Conservation (phyloP, 257 asterid genomes). For the Cinchona pubescens region DNA sequence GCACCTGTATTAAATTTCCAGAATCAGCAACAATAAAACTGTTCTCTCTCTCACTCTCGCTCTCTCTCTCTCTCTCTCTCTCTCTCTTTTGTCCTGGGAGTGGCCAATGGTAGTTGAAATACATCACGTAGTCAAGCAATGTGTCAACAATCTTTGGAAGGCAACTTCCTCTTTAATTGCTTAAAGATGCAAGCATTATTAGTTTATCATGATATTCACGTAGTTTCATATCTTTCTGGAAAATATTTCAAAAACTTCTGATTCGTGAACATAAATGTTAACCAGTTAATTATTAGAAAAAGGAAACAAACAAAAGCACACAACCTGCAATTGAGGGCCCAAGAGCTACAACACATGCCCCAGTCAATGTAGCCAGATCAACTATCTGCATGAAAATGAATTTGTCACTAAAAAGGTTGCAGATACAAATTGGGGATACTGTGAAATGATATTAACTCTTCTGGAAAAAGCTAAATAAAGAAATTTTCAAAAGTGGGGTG, state of each 20-base stretch:
- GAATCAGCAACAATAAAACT: neutral
- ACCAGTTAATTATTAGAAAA: neutral
- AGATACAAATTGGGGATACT: neutral
- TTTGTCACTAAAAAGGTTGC: conserved; percentile 12
- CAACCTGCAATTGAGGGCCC: conserved; percentile 95
- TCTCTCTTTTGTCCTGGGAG: no score
- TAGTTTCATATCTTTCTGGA: neutral
- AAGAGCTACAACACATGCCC: conserved; percentile 87
- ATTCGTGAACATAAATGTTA: neutral
- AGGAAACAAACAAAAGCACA: conserved; percentile 4
- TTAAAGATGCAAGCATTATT: neutral
- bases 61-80: no score
- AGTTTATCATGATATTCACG: neutral
- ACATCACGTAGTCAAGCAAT: neutral
- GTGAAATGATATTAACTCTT: neutral
- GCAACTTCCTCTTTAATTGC: neutral
- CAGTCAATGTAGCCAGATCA: conserved; percentile 91
- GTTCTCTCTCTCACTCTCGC: neutral
- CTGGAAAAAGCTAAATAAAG: neutral
- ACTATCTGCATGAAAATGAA: conserved; percentile 52
- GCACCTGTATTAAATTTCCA: conserved; percentile 45
- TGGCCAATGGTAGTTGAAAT: neutral
- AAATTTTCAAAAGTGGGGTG: neutral
- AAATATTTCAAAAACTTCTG: neutral
- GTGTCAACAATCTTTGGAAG: neutral